Percentiles rank a stretch among this genome's conserved stretches.
Conservation (phyloP, 768 basidiomycete species). For the Boletus bicolor region DNA sequence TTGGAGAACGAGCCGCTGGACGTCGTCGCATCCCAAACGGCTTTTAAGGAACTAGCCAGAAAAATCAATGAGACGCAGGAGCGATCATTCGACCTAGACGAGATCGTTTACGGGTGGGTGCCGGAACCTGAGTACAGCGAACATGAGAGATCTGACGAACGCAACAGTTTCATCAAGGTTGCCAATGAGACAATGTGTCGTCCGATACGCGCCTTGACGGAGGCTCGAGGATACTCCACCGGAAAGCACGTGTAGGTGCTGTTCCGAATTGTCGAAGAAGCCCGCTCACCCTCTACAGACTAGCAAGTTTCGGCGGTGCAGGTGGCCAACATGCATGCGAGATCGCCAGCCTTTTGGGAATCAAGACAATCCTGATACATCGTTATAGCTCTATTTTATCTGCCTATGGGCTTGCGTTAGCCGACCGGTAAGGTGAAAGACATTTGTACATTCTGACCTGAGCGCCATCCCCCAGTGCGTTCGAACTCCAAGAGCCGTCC, state of each 20-base stretch:
- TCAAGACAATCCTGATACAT: conserved; percentile 84
- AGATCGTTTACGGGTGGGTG: conserved; percentile 82
- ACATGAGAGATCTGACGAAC: neutral
- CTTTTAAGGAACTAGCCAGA: conserved; percentile 65
- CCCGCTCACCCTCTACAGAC: conserved; percentile 36
- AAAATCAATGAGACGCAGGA: conserved; percentile 69
- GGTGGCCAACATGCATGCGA: conserved; percentile 94
- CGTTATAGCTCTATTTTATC: conserved; percentile 91
- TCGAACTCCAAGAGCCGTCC: conserved; percentile 86
- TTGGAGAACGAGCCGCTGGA: conserved; percentile 85
- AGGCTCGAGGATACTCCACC: conserved; percentile 83
- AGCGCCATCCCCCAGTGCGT: conserved; percentile 48
- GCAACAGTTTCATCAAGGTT: conserved; percentile 81
- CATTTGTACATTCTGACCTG: neutral
- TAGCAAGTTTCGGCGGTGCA: conserved; percentile 87
- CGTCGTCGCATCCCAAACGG: conserved; percentile 58
- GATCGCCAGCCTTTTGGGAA: conserved; percentile 81
- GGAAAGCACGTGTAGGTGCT: conserved; percentile 59
- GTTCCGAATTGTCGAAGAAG: neutral
- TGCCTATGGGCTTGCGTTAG: conserved; percentile 88
- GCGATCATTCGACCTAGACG: conserved; percentile 64
- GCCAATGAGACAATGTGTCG: conserved; percentile 97
- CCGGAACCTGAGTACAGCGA: neutral
- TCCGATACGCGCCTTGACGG: conserved; percentile 88
- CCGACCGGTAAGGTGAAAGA: conserved; percentile 53